Evolutionary conservation across 2,329 filamentous ascomycete genomes (phyloP).

Genomic region (Coniochaeta pulveracea): DNA sequence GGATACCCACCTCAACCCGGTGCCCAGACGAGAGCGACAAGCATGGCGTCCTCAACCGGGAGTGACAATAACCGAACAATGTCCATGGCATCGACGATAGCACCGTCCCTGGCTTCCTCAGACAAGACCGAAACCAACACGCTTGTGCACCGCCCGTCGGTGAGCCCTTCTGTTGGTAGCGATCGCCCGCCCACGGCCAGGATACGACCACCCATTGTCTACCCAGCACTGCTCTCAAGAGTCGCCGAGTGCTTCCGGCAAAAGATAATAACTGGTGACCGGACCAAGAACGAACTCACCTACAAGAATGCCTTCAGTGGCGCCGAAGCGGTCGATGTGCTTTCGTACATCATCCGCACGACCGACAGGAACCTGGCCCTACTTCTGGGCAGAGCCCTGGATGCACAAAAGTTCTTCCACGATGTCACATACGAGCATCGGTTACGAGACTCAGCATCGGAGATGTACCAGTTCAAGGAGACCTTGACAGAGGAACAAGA

Average conservation of each 20-base stretch:
- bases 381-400: constrained; percentile 78
- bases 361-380: constrained; percentile 91
- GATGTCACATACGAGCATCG: constrained; percentile 98
- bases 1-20: constrained; percentile 35
- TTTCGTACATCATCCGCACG: constrained; percentile 94
- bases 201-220: constrained; percentile 73
- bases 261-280: constrained; percentile 73
- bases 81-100: constrained; percentile 84
- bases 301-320: constrained; percentile 98
- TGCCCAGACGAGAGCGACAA: constrained; percentile 46
- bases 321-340: constrained; percentile 87
- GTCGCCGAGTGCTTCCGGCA: constrained; percentile 89
- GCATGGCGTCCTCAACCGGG: constrained; percentile 45
- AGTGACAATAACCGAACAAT: constrained; percentile 55
- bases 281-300: constrained; percentile 90
- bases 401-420: constrained; percentile 98
- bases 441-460: constrained; percentile 81
- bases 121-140: constrained; percentile 33
- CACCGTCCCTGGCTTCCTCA: constrained; percentile 50
- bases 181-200: constrained; percentile 47
- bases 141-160: constrained; percentile 43
- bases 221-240: constrained; percentile 85
- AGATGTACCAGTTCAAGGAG: constrained; percentile 96
- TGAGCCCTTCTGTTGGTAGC: constrained; percentile 41
- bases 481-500: constrained; percentile 77